A percentile compares a stretch with the other conserved stretches of the same genome.
These are phyloP conservation scores for Besnoitia besnoiti DNA, from an alignment of 169 alveolate genomes.

Conservation along the genomic window DNA sequence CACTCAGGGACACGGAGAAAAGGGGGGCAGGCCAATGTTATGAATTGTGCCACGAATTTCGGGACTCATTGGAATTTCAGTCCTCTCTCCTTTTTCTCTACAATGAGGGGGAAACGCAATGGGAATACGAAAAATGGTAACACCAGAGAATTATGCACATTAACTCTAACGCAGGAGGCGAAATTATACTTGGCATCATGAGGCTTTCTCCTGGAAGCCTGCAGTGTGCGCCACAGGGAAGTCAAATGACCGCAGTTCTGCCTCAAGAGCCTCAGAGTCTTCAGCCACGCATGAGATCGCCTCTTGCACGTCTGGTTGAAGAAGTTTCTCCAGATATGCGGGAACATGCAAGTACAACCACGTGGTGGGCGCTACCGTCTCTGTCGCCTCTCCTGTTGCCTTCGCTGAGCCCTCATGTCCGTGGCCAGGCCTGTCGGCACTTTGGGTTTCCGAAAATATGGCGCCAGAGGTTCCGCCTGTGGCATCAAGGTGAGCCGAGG, in stretches of 20 bases:
- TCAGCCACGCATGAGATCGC: neutral
- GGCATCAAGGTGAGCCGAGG: neutral
- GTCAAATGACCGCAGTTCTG: constrained; percentile 14
- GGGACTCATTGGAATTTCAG: neutral
- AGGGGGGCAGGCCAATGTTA: no score
- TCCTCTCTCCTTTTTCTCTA: neutral
- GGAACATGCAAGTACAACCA: constrained; percentile 30
- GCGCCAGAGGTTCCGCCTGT: neutral
- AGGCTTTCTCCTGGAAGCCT: neutral
- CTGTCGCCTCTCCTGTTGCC: neutral
- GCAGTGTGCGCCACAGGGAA: constrained; percentile 29
- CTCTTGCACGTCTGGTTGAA: constrained; percentile 7
- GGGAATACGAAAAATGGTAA: neutral
- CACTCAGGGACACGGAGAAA: no score
- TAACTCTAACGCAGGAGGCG: no score
- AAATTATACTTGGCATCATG: neutral
- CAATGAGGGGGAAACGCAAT: neutral
- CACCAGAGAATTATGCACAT: no score
- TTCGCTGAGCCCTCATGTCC: neutral
- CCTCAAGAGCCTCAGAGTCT: neutral
- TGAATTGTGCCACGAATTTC: no score
- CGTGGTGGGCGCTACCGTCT: neutral
- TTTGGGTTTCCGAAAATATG: neutral
- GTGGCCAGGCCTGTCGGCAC: neutral
- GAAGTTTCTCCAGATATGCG: neutral